Percentiles rank a stretch among this genome's conserved stretches.
These are phyloP conservation scores for Solanum paucissectum DNA, from an alignment of 257 asterid genomes.

Conservation along the genomic window DNA sequence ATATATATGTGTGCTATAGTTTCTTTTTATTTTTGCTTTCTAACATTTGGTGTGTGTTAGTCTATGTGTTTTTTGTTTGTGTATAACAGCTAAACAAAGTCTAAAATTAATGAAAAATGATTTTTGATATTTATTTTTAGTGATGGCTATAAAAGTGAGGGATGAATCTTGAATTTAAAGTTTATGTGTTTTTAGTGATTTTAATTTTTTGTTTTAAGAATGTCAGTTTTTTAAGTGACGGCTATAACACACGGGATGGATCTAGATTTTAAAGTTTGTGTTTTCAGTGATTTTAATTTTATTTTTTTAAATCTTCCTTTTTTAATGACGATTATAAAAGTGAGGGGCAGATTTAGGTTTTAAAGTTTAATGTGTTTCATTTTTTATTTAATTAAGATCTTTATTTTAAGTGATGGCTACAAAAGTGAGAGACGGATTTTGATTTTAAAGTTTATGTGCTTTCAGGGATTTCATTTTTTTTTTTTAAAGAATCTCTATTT, in stretches of 20 bases:
- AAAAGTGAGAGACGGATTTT: neutral
- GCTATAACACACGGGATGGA: neutral
- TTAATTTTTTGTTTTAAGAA: neutral
- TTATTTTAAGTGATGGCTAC: neutral
- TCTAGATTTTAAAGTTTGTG: no score
- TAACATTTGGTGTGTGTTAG: neutral
- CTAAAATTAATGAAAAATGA: neutral
- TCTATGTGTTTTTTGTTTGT: neutral
- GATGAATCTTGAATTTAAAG: neutral
- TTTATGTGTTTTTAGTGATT: neutral
- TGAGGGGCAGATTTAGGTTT: neutral
- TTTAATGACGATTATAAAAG: neutral
- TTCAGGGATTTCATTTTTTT: neutral
- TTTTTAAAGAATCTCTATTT: neutral
- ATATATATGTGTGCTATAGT: neutral
- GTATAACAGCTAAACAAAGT: neutral
- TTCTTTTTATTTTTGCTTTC: neutral
- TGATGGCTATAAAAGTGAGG: neutral
- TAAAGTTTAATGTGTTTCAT: no score
- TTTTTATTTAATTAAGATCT: neutral
- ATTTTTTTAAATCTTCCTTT: neutral
- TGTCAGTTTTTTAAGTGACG: neutral
- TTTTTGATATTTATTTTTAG: neutral
- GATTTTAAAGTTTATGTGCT: neutral
- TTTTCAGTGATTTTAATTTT: no score